These are phyloP conservation scores for Viola pubescens DNA, from an alignment of 441 rosid genomes.

Conservation along the genomic window DNA sequence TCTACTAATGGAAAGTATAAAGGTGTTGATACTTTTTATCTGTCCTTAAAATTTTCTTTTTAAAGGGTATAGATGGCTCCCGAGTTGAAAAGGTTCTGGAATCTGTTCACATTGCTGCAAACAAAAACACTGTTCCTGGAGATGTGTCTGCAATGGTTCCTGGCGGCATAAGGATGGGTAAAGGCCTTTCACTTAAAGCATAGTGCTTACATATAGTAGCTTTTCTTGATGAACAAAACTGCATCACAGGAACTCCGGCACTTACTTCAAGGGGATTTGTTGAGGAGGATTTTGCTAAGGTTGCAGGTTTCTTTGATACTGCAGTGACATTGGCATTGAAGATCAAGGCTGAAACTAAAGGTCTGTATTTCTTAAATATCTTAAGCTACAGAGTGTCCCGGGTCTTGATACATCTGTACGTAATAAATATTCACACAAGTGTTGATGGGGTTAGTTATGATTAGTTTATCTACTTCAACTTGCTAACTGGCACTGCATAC, in stretches of 20 bases:
- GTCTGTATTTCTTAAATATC: slow-evolving; percentile 24
- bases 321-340: slow-evolving; percentile 63
- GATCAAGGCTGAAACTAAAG: slow-evolving; percentile 74
- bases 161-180: slow-evolving; percentile 99
- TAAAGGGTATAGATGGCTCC: slow-evolving; percentile 89
- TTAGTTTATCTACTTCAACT: too few relatives aligned
- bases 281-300: slow-evolving; percentile 86
- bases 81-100: slow-evolving; percentile 92
- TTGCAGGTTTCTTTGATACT: slow-evolving; percentile 74
- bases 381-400: neutral
- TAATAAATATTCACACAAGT: too few relatives aligned
- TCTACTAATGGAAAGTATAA: neutral
- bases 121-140: slow-evolving; percentile 96
- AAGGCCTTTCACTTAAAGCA: slow-evolving; percentile 8
- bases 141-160: slow-evolving; percentile 99
- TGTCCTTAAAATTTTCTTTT: slow-evolving; percentile 6
- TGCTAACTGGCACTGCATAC: too few relatives aligned
- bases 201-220: neutral
- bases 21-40: neutral
- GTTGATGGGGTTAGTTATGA: too few relatives aligned
- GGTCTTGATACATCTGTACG: too few relatives aligned
- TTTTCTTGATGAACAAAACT: slow-evolving; percentile 12
- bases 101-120: slow-evolving; percentile 88
- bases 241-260: slow-evolving; percentile 72
- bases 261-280: slow-evolving; percentile 87